Conservation (phyloP, 345 rosid genomes). For the Turnera subulata region DNA sequence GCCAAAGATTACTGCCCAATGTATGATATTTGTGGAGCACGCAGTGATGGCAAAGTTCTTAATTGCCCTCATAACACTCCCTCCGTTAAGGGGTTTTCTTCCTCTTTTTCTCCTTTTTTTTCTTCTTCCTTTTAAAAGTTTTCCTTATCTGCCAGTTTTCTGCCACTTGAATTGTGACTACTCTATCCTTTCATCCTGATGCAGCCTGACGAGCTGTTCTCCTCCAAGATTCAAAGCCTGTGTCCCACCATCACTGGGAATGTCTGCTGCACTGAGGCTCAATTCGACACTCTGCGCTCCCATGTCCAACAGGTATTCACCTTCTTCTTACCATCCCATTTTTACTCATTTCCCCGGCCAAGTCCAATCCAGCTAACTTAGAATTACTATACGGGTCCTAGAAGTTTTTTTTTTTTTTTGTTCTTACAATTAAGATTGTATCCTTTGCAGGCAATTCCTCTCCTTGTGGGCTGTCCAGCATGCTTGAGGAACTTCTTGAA, state of each 20-base stretch:
- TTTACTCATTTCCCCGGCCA: too few species aligned
- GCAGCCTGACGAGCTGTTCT: slow-evolving; percentile 19
- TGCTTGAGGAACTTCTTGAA: slow-evolving; percentile 30
- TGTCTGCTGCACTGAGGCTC: slow-evolving; percentile 27
- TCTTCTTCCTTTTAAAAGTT: too few species aligned
- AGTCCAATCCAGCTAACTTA: too few species aligned
- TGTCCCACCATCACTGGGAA: slow-evolving; percentile 24
- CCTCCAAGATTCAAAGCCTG: slow-evolving; percentile 27
- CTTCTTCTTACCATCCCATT: too few species aligned
- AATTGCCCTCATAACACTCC: slow-evolving; percentile 22
- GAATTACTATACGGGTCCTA: too few species aligned
- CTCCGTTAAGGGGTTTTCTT: slow-evolving; percentile 16
- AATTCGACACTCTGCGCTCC: slow-evolving; percentile 22
- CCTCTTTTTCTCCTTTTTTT: not conserved
- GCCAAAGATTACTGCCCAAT: slow-evolving; percentile 20
- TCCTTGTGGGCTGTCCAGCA: slow-evolving; percentile 30
- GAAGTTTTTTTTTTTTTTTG: too few species aligned
- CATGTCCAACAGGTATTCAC: slow-evolving; percentile 26
- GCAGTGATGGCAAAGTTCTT: slow-evolving; percentile 25
- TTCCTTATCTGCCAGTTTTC: too few species aligned
- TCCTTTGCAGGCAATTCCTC: slow-evolving; percentile 27
- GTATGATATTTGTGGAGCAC: slow-evolving; percentile 28
- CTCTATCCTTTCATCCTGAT: slow-evolving; percentile 1
- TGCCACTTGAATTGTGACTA: not conserved
- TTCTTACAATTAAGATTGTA: too few species aligned